Evolutionary conservation across 2,329 filamentous ascomycete genomes (phyloP), one percentile per base, ranked within the genome.

Genomic region (Alternaria viburni): DNA sequence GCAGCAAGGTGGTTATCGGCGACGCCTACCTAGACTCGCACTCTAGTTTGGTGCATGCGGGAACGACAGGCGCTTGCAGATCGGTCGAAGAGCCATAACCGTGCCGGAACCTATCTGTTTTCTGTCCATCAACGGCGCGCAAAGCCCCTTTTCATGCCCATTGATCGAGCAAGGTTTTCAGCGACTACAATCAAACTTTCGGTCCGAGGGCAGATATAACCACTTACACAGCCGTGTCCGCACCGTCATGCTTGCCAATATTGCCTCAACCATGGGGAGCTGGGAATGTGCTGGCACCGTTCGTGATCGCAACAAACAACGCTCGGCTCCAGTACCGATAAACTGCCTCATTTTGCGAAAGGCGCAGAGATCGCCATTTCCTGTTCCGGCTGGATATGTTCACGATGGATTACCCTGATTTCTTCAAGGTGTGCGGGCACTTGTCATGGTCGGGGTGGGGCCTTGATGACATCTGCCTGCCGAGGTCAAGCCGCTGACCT

Each of bases 401-500:
- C 23, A 17, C 13, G 13, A 17, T n/a, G 19, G 8, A n/a, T 50
- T 36, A n/a, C 49, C 15, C 17, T 26, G 23, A 41, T 45, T 59
- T 30, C 44, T 50, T 28, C 32, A 30, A 50, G 44, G 25, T 50
- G 44, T 52, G 57, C 30, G 56, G 56, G 44, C 50, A 46, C 25
- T 44, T 46, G 60, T 44, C 50, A 56, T 23, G 45, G 61, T 63
- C 32, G 50, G 19, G 28, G 61, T 25, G 51, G 51, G 57, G 51
- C 25, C 47, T 44, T 56, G 51, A 60, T 63, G 61, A 60, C 57
- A 63, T 52, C 25, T 68, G 45, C 58, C 60, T 68, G 58, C 61
- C 61, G 57, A 54, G 54, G 51, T 54, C 47, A 62, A 54, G 55
- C 59, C 57, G 54, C 64, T 66, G 64, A 65, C 67, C 61, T 65